Base-by-base conservation (phyloP, 2,329 filamentous ascomycete genomes). In the Xylaria sp. region DNA sequence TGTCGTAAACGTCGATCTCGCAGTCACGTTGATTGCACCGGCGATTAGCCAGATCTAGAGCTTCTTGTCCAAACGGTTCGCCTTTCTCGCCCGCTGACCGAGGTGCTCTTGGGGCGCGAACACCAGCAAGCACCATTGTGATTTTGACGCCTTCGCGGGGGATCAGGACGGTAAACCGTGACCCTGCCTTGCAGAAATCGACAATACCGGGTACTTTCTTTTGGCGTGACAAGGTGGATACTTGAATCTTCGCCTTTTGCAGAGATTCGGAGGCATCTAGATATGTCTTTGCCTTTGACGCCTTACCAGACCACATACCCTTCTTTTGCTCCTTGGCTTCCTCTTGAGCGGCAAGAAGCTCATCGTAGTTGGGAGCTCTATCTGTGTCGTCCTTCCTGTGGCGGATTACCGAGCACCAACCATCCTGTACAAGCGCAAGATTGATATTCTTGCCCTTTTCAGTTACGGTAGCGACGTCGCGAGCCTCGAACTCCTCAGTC, bases 111-210 rank as follows among this genome's bases (percentile, higher is more conserved):
- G 96, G 96, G 16, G 93, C 93, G 68, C 94, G 93, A 74, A 99
- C 96, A 57, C 96, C 95, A 62, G 93, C 95, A 57, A 99, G 89
- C 3, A 99, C 94, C 78, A 99, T 91, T 1, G 95, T 99, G 69
- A 99, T 86, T 84, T 98, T 98, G 78, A 95, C 91, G 76, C 93
- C 94, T 79, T 99, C 96, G 42, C 94, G 91, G 55, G 96, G 95
- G 58, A 99, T 90, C 10, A 99, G 85, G 42, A 99, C 86, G 29
- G 93, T 97, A 81, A 98, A 99, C 73, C 96, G 90, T 48, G 94
- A 97, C 35, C 93, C 96, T n/a, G 94, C 93, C 83, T 98, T 98
- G 84, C 97, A 96, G 80, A 97, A 99, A 81, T 99, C 96, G 50
- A 99, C 94, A 74, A 99, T 87, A 12, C 92, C 96, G 8, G 96